Base-by-base conservation (phyloP, 306 rosid genomes). In the Fagus sylvatica region DNA sequence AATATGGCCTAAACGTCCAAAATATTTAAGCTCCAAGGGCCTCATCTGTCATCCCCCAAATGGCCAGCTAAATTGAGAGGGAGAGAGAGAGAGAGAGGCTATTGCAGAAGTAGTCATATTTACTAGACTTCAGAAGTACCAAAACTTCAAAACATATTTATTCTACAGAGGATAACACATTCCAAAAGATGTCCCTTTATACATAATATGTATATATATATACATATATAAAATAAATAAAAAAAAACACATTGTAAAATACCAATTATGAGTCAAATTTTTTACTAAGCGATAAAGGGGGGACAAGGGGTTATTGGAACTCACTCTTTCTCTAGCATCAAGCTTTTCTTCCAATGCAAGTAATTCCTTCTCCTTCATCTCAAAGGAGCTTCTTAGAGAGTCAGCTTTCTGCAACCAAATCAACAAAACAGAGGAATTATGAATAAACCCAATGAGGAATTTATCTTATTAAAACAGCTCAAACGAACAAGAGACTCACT, bases 241-340 rank as follows among this genome's bases (percentile, higher is more conserved):
- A 1, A 56, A 8, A 56, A 22, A 22, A 22, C 28, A 22, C 28
- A 22, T 22, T 22, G 28, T 22, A 22, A 22, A 10, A 46, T 15
- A 46, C 51, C 51, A 62, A 15, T 34, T 67, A 59, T 28, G 51
- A 39, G 76, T 70, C 46, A 53, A n/a, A 72, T 51, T 46, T 46
- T 4, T 30, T 57, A 78, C 41, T 33, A 17, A 56, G 68, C 46
- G 0, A 22, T 22, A 22, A 22, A 22, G 0, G 68, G 40, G 73
- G 77, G 36, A 71, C 34, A 49, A 41, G 53, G 80, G 51, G 51
- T 10, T 5, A 49, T 30, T 76, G 4, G 12, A 43, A 91, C 96
- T 82, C 84, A 91, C 99, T 55, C 64, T 90, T 91, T 95, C 98
- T 80, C 90, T 88, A 75, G 80, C 83, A 77, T 69, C 83, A 66